Percentiles rank a stretch among this genome's conserved stretches.
Evolutionary conservation across 1,284 basidiomycete species (phyloP).

Genomic region (Macrocybe sp.): DNA sequence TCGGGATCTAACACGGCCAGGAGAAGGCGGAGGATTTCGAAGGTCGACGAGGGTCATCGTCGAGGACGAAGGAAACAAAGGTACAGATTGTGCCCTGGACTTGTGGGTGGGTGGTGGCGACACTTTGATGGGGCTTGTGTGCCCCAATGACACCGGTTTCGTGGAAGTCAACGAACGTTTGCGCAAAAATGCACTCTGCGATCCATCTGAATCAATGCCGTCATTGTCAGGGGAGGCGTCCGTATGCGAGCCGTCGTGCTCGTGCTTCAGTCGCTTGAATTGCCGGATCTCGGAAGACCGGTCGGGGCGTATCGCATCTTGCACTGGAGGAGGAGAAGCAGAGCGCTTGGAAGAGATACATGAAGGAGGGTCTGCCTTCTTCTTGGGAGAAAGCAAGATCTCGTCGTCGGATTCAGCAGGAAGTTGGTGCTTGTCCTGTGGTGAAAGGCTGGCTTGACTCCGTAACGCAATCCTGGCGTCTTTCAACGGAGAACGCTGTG

Average conservation of each 20-base stretch:
- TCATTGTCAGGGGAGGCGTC: background rate
- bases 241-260: slow-evolving; percentile 10
- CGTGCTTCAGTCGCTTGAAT: slow-evolving; percentile 33
- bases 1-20: slow-evolving; percentile 32
- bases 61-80: slow-evolving; percentile 29
- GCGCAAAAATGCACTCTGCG: no score
- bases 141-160: no score
- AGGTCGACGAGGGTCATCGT: slow-evolving; percentile 35
- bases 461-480: slow-evolving; percentile 36
- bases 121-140: no score
- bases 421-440: background rate
- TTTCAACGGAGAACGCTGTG: slow-evolving; percentile 47
- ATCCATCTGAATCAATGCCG: no score
- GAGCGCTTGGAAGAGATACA: slow-evolving; percentile 28
- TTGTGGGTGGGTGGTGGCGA: no score
- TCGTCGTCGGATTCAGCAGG: slow-evolving; percentile 32
- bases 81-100: slow-evolving; percentile 38
- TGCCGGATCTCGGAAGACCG: slow-evolving; percentile 25
- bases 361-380: slow-evolving; percentile 9
- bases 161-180: no score
- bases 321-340: slow-evolving; percentile 30
- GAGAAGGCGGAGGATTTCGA: slow-evolving; percentile 35
- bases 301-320: slow-evolving; percentile 18
- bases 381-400: slow-evolving; percentile 33
- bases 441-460: slow-evolving; percentile 11